Base-by-base conservation (phyloP, 306 rosid genomes). In the Lathyrus tuberosus region DNA sequence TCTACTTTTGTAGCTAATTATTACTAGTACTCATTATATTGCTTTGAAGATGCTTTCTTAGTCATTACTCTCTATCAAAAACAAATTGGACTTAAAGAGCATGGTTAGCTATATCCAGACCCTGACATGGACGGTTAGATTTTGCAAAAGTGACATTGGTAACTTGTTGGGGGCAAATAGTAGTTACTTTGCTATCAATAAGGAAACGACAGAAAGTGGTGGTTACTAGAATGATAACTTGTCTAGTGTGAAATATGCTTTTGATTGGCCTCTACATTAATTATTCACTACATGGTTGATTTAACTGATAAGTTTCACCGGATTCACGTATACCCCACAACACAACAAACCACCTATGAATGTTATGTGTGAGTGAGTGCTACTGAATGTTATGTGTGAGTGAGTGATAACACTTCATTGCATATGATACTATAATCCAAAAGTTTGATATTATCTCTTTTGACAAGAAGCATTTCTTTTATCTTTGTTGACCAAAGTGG, bases 141-240 rank as follows among this genome's bases (percentile, higher is more conserved):
- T 56, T 22, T 57, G 24, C 61, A 65, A 40, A 46, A 28, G 12
- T 66, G 64, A 30, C 26, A 10, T 17, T 62, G 30, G 67, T 10
- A 20, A 37, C 48, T 17, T 20, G 10, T 38, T 65, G 35, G 48
- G 48, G 41, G 62, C 12, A 51, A 40, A 53, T 52, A 12, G 28
- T 53, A 74, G 67, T 76, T 26, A 60, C 63, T 48, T 59, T 68
- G 28, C 57, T 68, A 28, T 37, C 13, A 11, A 26, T 2, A 49
- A 76, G 40, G 16, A 48, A 69, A 48, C 61, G 70, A 14, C 60
- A 74, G n/a, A 31, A 56, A 74, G 63, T 65, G 58, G 59, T 69
- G 58, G 70, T 69, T 69, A 15, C 15, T 38, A 75, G 58, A 58
- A 46, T 40, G 46, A 47, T 58, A 31, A 58, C 8, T 17, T 22